Evolutionary conservation across 2,329 filamentous ascomycete genomes (phyloP).

Genomic region (Acephala macrosclerotiorum): DNA sequence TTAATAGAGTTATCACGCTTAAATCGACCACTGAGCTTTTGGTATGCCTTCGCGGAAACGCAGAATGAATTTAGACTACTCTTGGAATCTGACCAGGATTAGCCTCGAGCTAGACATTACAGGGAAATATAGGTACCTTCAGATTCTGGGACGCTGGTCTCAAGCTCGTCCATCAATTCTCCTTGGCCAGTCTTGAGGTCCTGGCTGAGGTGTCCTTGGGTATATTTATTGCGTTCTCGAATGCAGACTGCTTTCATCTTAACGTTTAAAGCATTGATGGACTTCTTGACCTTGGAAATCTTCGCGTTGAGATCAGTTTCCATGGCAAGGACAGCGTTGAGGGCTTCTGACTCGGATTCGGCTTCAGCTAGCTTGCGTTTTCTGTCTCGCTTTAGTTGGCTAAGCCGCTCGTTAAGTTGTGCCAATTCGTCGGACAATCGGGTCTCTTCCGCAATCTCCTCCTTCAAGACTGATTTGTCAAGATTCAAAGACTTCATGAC

Average conservation of each 20-base stretch:
- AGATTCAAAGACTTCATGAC: conserved; percentile 21
- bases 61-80: conserved; percentile 14
- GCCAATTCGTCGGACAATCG: conserved; percentile 5
- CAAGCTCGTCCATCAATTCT: not conserved
- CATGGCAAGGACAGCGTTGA: not conserved
- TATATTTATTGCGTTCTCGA: not conserved
- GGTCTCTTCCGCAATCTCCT: conserved; percentile 1
- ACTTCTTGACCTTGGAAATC: conserved; percentile 13
- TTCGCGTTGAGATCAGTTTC: not conserved
- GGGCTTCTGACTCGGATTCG: not conserved
- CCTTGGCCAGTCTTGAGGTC: not conserved
- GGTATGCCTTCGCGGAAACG: conserved; percentile 16
- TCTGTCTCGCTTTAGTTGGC: not conserved
- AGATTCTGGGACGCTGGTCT: too few species aligned
- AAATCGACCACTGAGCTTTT: not conserved
- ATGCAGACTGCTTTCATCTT: not conserved
- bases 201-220: not conserved
- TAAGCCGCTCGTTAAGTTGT: conserved; percentile 10
- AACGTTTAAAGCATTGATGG: not conserved
- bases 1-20: not conserved
- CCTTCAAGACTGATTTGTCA: conserved; percentile 12
- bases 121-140: not conserved
- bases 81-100: not conserved
- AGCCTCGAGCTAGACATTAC: not conserved
- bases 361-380: not conserved